Percentiles rank a stretch among this genome's conserved stretches.
These are phyloP conservation scores for Clavaria fumosa DNA, from an alignment of 768 basidiomycete species.

Conservation along the genomic window DNA sequence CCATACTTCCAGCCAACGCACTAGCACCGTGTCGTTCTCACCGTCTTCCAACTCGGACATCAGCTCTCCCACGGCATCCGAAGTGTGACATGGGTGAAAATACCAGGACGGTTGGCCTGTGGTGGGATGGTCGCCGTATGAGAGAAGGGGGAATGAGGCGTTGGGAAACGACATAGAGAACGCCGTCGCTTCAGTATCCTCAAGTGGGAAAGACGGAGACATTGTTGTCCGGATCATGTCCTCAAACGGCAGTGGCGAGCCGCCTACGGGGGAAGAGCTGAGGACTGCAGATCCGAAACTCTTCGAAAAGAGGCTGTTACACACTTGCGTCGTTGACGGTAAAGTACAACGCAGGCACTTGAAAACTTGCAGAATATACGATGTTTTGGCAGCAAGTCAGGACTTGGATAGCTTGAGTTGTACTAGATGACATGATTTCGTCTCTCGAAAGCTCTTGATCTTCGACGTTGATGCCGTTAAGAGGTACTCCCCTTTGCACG, in stretches of 20 bases:
- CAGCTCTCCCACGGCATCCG: conserved; percentile 50
- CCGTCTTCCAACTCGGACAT: conserved; percentile 30
- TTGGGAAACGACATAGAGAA: conserved; percentile 38
- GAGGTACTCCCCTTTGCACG: too few species aligned
- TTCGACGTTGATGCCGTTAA: too few species aligned
- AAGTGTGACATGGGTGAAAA: conserved; percentile 76
- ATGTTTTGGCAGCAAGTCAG: conserved; percentile 48
- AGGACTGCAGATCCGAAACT: conserved; percentile 2
- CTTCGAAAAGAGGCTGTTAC: too few species aligned
- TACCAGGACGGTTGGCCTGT: conserved; percentile 68
- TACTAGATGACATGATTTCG: conserved; percentile 20
- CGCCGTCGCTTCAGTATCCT: conserved; percentile 28
- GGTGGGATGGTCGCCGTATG: conserved; percentile 78
- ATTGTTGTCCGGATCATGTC: conserved; percentile 43
- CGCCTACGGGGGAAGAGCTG: conserved; percentile 29
- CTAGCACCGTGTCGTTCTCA: conserved; percentile 18
- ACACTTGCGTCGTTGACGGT: conserved; percentile 48
- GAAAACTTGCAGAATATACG: conserved; percentile 64
- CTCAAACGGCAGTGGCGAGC: conserved; percentile 40
- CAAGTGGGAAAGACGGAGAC: conserved; percentile 35
- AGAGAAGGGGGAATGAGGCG: conserved; percentile 57
- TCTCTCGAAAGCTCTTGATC: too few species aligned
- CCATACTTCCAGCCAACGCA: conserved; percentile 61
- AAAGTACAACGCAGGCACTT: conserved; percentile 78
- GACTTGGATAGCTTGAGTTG: conserved; percentile 14